A percentile compares a stretch with the other conserved stretches of the same genome.
These are phyloP conservation scores for Plicaturopsis crispa DNA, from an alignment of 768 basidiomycete genomes.

Conservation along the genomic window DNA sequence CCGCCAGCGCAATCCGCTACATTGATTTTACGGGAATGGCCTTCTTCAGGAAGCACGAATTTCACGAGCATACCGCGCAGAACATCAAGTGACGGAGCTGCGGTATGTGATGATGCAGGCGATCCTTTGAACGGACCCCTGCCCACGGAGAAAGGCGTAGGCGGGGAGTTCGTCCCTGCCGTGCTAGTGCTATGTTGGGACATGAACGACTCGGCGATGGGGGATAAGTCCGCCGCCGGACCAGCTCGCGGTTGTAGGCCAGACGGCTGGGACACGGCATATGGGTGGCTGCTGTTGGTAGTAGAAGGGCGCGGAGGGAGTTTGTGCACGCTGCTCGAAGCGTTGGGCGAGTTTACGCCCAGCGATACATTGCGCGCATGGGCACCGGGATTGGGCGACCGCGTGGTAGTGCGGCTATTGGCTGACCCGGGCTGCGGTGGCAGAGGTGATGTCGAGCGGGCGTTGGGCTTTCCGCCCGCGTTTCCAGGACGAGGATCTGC, in stretches of 20 bases:
- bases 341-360: constrained; percentile 32
- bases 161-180: constrained; percentile 33
- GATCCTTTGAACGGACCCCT: constrained; percentile 49
- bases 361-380: constrained; percentile 49
- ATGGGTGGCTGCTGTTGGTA: constrained; percentile 46
- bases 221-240: constrained; percentile 47
- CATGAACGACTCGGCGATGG: constrained; percentile 61
- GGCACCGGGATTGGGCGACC: constrained; percentile 22
- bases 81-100: constrained; percentile 61
- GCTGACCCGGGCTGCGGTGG: constrained; percentile 28
- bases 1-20: constrained; percentile 76
- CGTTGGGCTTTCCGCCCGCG: constrained; percentile 29
- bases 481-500: constrained; percentile 54
- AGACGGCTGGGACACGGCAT: constrained; percentile 48
- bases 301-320: constrained; percentile 36
- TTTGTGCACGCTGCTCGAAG: constrained; percentile 30
- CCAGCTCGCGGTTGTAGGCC: constrained; percentile 26
- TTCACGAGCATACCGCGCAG: constrained; percentile 81
- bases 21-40: constrained; percentile 66
- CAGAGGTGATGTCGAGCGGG: constrained; percentile 25
- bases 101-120: constrained; percentile 33
- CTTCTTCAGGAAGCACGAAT: constrained; percentile 80
- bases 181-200: no score
- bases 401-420: constrained; percentile 31
- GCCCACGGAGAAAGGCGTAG: constrained; percentile 43